These are phyloP conservation scores for Plasmodium billcollinsi DNA, from an alignment of 169 alveolate species.

Conservation along the genomic window DNA sequence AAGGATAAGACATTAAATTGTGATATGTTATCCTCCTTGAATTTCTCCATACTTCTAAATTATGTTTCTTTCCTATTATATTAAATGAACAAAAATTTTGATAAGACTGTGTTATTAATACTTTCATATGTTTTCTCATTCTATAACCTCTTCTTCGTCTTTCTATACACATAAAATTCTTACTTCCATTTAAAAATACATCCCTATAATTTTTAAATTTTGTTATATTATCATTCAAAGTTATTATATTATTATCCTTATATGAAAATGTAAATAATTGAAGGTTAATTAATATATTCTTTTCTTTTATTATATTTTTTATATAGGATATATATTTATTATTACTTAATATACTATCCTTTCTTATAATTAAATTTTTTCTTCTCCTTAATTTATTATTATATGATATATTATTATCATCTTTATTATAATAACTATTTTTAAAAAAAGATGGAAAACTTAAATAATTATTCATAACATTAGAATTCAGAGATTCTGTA, in stretches of 20 bases:
- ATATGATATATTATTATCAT: too few species aligned
- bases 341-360: conserved; percentile 50
- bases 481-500: conserved; percentile 46
- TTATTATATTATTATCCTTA: conserved; percentile 73
- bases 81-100: conserved; percentile 72
- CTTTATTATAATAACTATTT: conserved; percentile 9
- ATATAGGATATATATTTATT: conserved; percentile 64
- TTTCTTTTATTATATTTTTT: conserved; percentile 59
- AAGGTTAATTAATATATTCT: conserved; percentile 51
- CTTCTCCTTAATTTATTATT: conserved; percentile 18
- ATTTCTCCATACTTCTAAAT: conserved; percentile 60
- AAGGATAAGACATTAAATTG: conserved; percentile 31
- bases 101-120: conserved; percentile 69
- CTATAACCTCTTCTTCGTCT: conserved; percentile 28
- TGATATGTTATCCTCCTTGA: conserved; percentile 34
- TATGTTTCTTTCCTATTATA: conserved; percentile 75
- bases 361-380: conserved; percentile 12
- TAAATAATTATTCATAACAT: conserved; percentile 27
- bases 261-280: conserved; percentile 73
- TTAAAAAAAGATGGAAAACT: conserved; percentile 63
- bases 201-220: conserved; percentile 76
- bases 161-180: conserved; percentile 14
- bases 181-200: conserved; percentile 46
- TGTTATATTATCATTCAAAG: conserved; percentile 70
- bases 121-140: conserved; percentile 56